Base-by-base conservation (phyloP, 192 early-diverging fungal genomes). In the Powellomyces hirtus region DNA sequence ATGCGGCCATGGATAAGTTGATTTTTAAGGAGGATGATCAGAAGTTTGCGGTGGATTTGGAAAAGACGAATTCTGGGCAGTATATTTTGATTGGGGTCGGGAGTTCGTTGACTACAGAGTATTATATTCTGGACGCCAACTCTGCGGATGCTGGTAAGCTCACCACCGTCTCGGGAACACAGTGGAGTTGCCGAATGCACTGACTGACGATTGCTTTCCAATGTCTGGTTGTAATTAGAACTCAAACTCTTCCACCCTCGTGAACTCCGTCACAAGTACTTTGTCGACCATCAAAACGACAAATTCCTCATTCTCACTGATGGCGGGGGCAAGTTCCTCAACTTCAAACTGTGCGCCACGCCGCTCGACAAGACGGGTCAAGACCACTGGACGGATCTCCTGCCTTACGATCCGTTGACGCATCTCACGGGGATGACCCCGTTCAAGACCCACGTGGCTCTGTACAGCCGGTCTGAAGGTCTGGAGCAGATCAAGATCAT, bases 221-320 rank as follows among this genome's bases (percentile, higher is more conserved):
- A n/a, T n/a, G n/a, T n/a, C n/a, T n/a, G n/a, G n/a, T n/a, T n/a
- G n/a, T n/a, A n/a, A n/a, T n/a, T n/a, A 42, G 18, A 42, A 42
- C 62, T 66, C 18, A 66, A 51, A 14, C 36, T 80, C 33, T 81
- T 84, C 65, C 42, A 59, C 11, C 34, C 52, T 4, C 76, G 82
- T 26, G 65, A 76, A 44, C 55, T 59, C 46, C 36, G 73, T 38
- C 70, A 75, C 44, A 51, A 62, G 36, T 84, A 84, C 68, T 24
- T 60, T 29, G 68, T 84, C 22, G 77, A 77, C 26, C 77, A 81
- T 34, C 79, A 81, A 36, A 77, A 70, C 13, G 52, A 78, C 44
- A 16, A 45, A 20, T 84, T 84, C 64, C 40, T 78, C 11, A 70
- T 84, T 38, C 34, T 73, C 6, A 77, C 82, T 2, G 68, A 84